Conservation (phyloP, 257 asterid species). For the Knoxia roxburghii region DNA sequence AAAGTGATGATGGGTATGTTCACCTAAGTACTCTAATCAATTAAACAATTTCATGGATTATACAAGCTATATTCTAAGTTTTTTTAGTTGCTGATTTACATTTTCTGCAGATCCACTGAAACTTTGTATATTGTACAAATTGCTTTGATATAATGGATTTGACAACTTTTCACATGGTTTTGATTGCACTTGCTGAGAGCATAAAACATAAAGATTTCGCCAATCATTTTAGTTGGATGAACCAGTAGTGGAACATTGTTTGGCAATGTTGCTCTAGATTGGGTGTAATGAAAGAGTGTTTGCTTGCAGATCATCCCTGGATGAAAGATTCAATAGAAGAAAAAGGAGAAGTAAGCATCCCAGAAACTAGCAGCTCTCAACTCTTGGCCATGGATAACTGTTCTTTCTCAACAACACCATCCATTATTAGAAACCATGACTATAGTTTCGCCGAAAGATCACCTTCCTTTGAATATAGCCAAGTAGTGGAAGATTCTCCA, state of each 20-base stretch:
- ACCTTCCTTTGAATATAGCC: conserved; percentile 22
- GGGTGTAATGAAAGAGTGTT: not conserved
- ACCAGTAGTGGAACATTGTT: not conserved
- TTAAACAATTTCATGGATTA: not conserved
- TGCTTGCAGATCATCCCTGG: conserved; percentile 55
- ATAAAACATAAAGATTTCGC: not conserved
- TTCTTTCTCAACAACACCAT: conserved; percentile 31
- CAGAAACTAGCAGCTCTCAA: conserved; percentile 14
- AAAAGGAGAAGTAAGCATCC: conserved; percentile 15
- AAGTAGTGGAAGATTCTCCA: conserved; percentile 36
- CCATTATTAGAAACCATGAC: conserved; percentile 29
- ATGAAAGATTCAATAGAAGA: conserved; percentile 27
- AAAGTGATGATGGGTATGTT: not conserved
- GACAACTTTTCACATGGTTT: not conserved
- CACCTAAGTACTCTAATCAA: not conserved
- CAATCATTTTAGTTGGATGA: not conserved
- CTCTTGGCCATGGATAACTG: conserved; percentile 24
- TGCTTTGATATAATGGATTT: not conserved
- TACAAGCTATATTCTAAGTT: not conserved
- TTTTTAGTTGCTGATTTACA: not conserved
- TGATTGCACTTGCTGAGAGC: not conserved
- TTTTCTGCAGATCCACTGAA: not conserved
- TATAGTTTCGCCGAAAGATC: conserved; percentile 42
- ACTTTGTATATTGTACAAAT: not conserved
- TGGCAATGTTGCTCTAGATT: conserved; percentile 1